phyloP scores from a whole-genome alignment of 2,329 filamentous ascomycete species.

The Xylaria sp. region DNA sequence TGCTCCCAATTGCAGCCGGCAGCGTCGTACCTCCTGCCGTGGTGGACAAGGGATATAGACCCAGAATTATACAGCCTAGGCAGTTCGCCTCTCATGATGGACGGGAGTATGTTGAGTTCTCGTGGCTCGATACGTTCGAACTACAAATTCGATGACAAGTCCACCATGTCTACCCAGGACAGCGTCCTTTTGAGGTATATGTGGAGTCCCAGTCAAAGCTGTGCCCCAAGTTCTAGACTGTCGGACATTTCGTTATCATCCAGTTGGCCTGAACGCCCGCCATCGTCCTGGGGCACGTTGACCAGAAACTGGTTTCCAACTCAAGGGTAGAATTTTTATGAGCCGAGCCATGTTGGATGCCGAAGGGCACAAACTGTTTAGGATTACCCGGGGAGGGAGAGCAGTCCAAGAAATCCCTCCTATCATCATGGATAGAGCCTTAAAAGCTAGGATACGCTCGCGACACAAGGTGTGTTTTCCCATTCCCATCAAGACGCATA shows the following conservation, averaged over 20 bases:
- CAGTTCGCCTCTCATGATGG: neutral
- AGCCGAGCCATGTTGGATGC: constrained; percentile 11
- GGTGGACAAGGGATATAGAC: constrained; percentile 16
- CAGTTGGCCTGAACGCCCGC: constrained; percentile 36
- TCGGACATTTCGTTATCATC: constrained; percentile 45
- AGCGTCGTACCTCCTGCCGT: neutral
- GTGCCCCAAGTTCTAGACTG: constrained; percentile 38
- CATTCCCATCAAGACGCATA: neutral
- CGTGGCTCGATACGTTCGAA: constrained; percentile 9
- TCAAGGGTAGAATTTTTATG: constrained; percentile 13
- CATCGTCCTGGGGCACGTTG: constrained; percentile 41
- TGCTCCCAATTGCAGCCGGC: constrained; percentile 18
- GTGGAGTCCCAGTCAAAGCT: constrained; percentile 26
- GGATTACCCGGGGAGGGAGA: constrained; percentile 10
- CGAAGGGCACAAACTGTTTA: constrained; percentile 26
- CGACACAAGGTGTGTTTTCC: neutral
- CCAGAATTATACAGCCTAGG: neutral
- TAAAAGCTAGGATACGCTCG: neutral
- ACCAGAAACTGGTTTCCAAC: constrained; percentile 35
- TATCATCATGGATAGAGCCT: constrained; percentile 14
- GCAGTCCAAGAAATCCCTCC: constrained; percentile 8
- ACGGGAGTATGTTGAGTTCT: constrained; percentile 11
- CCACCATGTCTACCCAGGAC: constrained; percentile 11
- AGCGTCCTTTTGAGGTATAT: constrained; percentile 27
- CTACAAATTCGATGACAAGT: constrained; percentile 10